Evolutionary conservation across 2,329 filamentous ascomycete species (phyloP).

Genomic region (Huntiella moniliformis): DNA sequence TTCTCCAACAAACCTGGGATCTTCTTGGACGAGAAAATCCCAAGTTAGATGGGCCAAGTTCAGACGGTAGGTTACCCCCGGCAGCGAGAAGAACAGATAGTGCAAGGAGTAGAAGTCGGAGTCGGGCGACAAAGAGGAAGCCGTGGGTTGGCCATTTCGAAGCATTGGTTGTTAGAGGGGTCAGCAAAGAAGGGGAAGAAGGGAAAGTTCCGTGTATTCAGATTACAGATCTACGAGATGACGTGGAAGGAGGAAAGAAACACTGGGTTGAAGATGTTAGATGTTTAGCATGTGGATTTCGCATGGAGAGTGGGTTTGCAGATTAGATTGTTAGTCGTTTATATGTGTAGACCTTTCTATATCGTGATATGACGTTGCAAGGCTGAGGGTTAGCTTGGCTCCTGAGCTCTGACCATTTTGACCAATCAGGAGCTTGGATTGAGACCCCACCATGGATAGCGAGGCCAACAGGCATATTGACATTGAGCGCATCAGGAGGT

Average conservation of each 20-base stretch:
- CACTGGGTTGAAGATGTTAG: conserved; percentile 32
- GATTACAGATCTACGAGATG: conserved; percentile 30
- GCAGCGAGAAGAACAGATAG: conserved; percentile 8
- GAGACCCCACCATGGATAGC: background rate
- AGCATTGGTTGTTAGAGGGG: conserved; percentile 23
- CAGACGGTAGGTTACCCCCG: conserved; percentile 12
- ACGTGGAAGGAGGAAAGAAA: conserved; percentile 28
- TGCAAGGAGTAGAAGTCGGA: background rate
- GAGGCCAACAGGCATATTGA: background rate
- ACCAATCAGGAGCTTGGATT: background rate
- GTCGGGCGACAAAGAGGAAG: conserved; percentile 18
- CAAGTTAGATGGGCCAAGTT: conserved; percentile 16
- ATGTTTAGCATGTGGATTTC: conserved; percentile 30
- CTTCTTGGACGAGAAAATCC: conserved; percentile 32
- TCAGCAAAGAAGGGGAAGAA: conserved; percentile 18
- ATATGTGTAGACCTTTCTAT: too few relatives aligned
- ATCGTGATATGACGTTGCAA: background rate
- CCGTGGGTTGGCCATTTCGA: conserved; percentile 35
- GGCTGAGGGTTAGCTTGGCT: conserved; percentile 1
- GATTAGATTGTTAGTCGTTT: background rate
- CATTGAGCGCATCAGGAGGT: background rate
- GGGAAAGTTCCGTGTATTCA: conserved; percentile 26
- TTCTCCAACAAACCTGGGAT: conserved; percentile 30
- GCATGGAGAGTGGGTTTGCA: background rate
- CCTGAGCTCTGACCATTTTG: background rate